Percentiles rank a stretch among this genome's conserved stretches.
These are phyloP conservation scores for Cladosporium sp. DNA, from an alignment of 2,329 filamentous ascomycete genomes.

Conservation along the genomic window DNA sequence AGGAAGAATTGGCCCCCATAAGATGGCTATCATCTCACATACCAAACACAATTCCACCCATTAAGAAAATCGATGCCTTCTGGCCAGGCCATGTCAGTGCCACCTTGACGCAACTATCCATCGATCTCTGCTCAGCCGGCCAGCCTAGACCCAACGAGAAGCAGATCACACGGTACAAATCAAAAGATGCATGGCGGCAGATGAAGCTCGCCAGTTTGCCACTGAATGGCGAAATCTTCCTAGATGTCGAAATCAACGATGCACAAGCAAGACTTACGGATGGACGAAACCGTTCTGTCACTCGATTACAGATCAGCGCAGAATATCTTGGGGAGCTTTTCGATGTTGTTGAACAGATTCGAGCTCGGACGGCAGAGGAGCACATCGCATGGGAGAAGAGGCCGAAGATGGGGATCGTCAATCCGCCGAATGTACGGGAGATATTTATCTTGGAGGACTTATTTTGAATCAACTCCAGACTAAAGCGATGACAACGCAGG, in stretches of 20 bases:
- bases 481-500: too few relatives aligned
- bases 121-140: neutral
- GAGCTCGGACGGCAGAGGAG: neutral
- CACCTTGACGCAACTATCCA: neutral
- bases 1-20: neutral
- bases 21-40: neutral
- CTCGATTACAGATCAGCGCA: neutral
- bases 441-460: slow-evolving; percentile 7
- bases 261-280: neutral
- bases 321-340: slow-evolving; percentile 2
- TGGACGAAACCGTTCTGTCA: neutral
- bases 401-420: slow-evolving; percentile 7
- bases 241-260: slow-evolving; percentile 4
- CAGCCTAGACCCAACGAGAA: neutral
- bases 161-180: neutral
- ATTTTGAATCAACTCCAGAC: neutral
- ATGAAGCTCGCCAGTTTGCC: slow-evolving; percentile 9
- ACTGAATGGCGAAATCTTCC: slow-evolving; percentile 1
- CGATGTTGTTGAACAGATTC: slow-evolving; percentile 3
- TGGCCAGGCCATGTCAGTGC: slow-evolving; percentile 5
- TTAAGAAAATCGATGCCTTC: slow-evolving; percentile 5
- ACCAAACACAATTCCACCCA: slow-evolving; percentile 1
- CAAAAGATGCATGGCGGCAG: neutral
- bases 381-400: slow-evolving; percentile 8
- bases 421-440: slow-evolving; percentile 4